Conservation (phyloP, 2,329 filamentous ascomycete species). For the Balansia obtecta region DNA sequence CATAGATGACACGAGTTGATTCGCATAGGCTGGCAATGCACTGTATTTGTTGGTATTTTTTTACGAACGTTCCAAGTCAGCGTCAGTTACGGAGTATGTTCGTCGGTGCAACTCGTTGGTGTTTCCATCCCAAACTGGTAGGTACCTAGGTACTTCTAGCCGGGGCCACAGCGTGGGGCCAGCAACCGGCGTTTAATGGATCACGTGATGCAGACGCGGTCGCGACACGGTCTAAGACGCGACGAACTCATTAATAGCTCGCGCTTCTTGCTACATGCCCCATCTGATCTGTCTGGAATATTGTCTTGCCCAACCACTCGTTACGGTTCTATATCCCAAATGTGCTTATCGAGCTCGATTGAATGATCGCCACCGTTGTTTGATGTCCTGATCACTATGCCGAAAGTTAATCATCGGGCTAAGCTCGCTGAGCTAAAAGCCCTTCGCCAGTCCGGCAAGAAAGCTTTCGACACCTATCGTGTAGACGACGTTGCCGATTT, state of each 20-base stretch:
- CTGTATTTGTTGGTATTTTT: too few relatives aligned
- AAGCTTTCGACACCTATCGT: conserved; percentile 76
- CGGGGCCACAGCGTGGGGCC: too few relatives aligned
- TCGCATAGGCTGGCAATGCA: too few relatives aligned
- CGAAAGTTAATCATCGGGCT: conserved; percentile 27
- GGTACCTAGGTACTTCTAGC: too few relatives aligned
- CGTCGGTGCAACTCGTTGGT: too few relatives aligned
- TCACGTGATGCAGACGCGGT: neutral
- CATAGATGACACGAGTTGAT: too few relatives aligned
- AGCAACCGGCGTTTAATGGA: neutral
- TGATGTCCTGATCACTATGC: conserved; percentile 17
- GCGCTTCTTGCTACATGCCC: neutral
- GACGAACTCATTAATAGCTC: neutral
- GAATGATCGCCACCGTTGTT: conserved; percentile 9
- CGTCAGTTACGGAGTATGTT: too few relatives aligned
- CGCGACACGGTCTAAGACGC: conserved; percentile 4
- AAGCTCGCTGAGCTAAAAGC: conserved; percentile 70
- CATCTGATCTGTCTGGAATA: neutral
- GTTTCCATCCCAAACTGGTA: too few relatives aligned
- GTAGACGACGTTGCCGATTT: conserved; percentile 72
- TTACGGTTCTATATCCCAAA: neutral
- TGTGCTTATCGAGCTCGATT: neutral
- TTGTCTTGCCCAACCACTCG: neutral
- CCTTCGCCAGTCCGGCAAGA: conserved; percentile 80
- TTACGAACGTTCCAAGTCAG: too few relatives aligned